These are phyloP conservation scores for Eimeria sp. DNA, from an alignment of 169 alveolate species.

Conservation along the genomic window DNA sequence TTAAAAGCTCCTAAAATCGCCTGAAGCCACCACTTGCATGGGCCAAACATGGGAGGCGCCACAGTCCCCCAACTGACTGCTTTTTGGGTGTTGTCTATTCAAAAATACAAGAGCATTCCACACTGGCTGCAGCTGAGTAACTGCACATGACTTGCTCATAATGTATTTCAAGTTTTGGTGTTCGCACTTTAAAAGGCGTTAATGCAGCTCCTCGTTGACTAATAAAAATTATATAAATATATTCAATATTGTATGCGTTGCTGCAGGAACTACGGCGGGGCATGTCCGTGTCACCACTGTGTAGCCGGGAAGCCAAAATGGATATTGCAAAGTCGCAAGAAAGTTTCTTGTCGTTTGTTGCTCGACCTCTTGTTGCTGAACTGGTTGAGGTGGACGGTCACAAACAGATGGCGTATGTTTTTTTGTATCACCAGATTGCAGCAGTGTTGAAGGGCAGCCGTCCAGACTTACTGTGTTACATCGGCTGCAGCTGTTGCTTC, in stretches of 20 bases:
- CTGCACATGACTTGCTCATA: too few species aligned
- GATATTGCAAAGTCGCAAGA: conserved; percentile 92
- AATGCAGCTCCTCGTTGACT: neutral
- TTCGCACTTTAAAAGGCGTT: too few species aligned
- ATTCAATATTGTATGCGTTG: neutral
- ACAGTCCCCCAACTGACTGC: neutral
- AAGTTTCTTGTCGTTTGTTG: conserved; percentile 91
- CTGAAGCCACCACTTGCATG: neutral
- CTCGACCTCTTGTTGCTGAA: conserved; percentile 89
- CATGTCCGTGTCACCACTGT: conserved; percentile 91
- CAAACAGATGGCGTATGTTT: conserved; percentile 4
- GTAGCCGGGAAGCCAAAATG: conserved; percentile 92
- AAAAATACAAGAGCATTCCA: too few species aligned
- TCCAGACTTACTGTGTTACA: too few species aligned
- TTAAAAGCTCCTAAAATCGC: too few species aligned
- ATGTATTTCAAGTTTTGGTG: too few species aligned
- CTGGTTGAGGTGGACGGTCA: conserved; percentile 65
- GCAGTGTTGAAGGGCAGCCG: too few species aligned
- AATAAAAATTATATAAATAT: neutral
- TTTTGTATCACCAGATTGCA: neutral
- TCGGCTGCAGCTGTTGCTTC: neutral
- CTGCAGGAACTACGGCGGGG: conserved; percentile 88
- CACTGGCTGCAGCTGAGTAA: too few species aligned
- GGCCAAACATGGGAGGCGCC: neutral
- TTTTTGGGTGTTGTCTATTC: too few species aligned